A percentile compares a stretch with the other conserved stretches of the same genome.
These are phyloP conservation scores for Hypoxylon sp. DNA, from an alignment of 2,329 filamentous ascomycete species.

Conservation along the genomic window DNA sequence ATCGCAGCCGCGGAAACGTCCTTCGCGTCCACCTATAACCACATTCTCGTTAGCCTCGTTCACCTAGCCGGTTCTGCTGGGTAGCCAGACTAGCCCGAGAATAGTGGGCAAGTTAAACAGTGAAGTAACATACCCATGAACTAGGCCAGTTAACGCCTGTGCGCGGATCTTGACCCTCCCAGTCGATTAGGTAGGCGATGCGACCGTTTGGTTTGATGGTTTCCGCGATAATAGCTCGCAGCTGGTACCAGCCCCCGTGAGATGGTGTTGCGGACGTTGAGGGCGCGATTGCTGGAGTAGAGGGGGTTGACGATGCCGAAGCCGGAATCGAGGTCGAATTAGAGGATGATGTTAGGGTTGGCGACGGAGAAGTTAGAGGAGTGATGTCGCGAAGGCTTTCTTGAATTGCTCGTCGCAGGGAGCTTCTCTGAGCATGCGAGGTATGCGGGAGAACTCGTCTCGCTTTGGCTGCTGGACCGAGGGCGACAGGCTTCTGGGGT, in stretches of 20 bases:
- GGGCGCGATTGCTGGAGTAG: neutral
- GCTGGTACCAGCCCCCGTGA: slow-evolving; percentile 46
- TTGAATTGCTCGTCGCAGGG: slow-evolving; percentile 21
- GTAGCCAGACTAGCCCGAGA: neutral
- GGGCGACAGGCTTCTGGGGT: slow-evolving; percentile 8
- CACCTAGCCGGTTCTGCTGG: neutral
- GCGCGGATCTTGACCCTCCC: slow-evolving; percentile 49
- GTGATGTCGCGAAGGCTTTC: slow-evolving; percentile 5
- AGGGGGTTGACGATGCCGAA: neutral
- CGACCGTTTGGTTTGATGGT: slow-evolving; percentile 14
- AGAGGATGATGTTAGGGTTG: neutral
- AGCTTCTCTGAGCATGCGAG: slow-evolving; percentile 40
- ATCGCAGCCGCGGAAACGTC: slow-evolving; percentile 35
- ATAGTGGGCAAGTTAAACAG: neutral
- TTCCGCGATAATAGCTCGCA: slow-evolving; percentile 47
- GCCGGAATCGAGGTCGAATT: neutral
- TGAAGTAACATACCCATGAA: slow-evolving; percentile 48
- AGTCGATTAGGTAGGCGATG: slow-evolving; percentile 50
- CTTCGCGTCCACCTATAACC: slow-evolving; percentile 35
- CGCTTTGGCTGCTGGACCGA: neutral
- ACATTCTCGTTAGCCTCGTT: slow-evolving; percentile 13
- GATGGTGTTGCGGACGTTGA: neutral
- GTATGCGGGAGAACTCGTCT: slow-evolving; percentile 7
- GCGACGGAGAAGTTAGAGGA: neutral
- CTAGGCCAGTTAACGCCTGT: slow-evolving; percentile 48